Base-by-base conservation (phyloP, 2,329 filamentous ascomycete genomes). In the Magnaporthiopsis poae region DNA sequence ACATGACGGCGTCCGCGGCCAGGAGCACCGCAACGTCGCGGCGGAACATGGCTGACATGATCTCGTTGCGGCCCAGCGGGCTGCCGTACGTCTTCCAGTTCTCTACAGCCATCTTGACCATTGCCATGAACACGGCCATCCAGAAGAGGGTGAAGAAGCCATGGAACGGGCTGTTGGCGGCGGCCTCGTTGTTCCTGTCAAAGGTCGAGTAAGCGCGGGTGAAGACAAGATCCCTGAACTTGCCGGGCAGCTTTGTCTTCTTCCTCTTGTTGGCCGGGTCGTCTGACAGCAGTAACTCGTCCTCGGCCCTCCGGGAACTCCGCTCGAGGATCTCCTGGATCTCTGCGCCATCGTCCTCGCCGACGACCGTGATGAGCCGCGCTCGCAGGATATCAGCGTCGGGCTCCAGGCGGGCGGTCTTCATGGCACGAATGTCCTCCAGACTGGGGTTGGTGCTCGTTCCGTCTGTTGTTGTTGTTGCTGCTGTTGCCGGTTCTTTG, bases 121-220 rank as follows among this genome's bases (percentile, higher is more conserved):
- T 83, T 70, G 89, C 82, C 61, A 92, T 74, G 8, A 84, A 82
- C 69, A 91, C 86, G 11, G 83, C 82, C 62, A 92, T 82, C 90
- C 90, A 93, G 75, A 92, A 92, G 0, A 94, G 79, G 0, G 88
- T 90, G 72, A 90, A 92, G 78, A 93, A 93, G 36, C 90, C 90
- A 73, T 90, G 86, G 71, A 92, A 93, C 0, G 88, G 87, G 60
- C 87, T 91, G 63, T 88, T 86, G 3, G 84, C 82, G 1, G 85
- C 84, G 0, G 79, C 78, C 5, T 83, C 81, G 72, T 92, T 92
- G 69, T 90, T 86, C 13, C 88, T 82, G 75, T 93, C 90, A 74
- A 93, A 92, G 0, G 88, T 83, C 7, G 88, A 90, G 71, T 91
- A 90, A 68, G 88, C 87, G 31, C 85, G 81, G 0, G 88, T 91